Percentiles rank a stretch among this genome's conserved stretches.
These are phyloP conservation scores for Aspergillus steynii DNA, from an alignment of 495 filamentous ascomycete genomes.

Conservation along the genomic window DNA sequence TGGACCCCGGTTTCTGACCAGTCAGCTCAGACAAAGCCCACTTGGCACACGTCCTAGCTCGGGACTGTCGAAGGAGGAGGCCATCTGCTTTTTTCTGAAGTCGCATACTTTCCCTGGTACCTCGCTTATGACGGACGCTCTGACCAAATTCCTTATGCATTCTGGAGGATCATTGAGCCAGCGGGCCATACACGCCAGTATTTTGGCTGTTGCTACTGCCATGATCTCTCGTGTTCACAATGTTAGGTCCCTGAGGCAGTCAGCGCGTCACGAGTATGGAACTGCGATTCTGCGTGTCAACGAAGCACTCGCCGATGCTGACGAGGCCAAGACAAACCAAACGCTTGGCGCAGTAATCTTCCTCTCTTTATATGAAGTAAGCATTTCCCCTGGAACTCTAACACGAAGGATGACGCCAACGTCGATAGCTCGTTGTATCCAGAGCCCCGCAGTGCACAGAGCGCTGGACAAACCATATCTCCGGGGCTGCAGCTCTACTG, in stretches of 20 bases:
- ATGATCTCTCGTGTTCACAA: neutral
- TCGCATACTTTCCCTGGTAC: neutral
- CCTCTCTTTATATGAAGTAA: neutral
- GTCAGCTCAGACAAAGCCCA: neutral
- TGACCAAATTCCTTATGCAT: neutral
- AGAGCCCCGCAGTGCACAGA: neutral
- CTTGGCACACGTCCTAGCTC: neutral
- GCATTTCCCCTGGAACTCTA: neutral
- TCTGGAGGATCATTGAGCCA: neutral
- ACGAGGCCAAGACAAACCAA: neutral
- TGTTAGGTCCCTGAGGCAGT: neutral
- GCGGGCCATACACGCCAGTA: neutral
- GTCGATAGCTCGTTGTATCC: neutral
- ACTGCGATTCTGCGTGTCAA: neutral
- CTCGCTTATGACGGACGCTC: neutral
- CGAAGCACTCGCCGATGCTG: neutral
- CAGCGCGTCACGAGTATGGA: neutral
- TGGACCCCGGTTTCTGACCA: neutral
- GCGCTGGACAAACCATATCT: neutral
- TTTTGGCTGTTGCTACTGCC: neutral
- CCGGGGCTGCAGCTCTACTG: neutral
- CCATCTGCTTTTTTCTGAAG: neutral
- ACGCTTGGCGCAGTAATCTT: neutral
- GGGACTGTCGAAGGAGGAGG: neutral
- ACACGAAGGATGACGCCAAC: neutral